A percentile compares a stretch with the other conserved stretches of the same genome.
phyloP scores from a whole-genome alignment of 2,329 filamentous ascomycete species.

The Colletotrichum simmondsii region DNA sequence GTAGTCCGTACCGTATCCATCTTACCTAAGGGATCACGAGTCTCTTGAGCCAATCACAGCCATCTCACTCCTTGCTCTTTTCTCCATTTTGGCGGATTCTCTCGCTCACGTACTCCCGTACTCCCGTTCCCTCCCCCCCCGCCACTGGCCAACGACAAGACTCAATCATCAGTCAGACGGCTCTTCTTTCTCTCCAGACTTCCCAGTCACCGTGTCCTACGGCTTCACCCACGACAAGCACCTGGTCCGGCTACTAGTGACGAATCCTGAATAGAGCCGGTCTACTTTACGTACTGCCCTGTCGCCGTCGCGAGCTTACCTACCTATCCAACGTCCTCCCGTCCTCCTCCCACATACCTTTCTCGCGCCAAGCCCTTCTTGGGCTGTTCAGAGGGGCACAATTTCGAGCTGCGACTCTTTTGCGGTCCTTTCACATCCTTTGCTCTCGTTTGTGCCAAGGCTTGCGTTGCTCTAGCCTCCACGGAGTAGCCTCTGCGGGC shows the following conservation, averaged over 20 bases:
- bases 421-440: neutral
- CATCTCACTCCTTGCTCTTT: neutral
- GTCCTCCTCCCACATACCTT: conserved; percentile 26
- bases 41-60: neutral
- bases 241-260: neutral
- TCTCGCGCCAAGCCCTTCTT: conserved; percentile 17
- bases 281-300: neutral
- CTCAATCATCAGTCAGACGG: too few relatives aligned
- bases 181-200: too few relatives aligned
- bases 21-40: neutral
- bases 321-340: conserved; percentile 2
- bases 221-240: neutral
- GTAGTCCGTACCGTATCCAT: neutral
- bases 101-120: neutral
- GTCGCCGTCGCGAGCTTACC: conserved; percentile 8
- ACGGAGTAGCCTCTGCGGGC: neutral
- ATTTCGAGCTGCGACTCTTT: neutral
- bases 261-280: neutral
- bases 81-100: neutral
- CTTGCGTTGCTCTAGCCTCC: conserved; percentile 3
- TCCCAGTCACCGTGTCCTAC: too few relatives aligned
- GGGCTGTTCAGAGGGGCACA: conserved; percentile 8
- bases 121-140: neutral
- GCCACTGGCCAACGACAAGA: too few relatives aligned
- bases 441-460: neutral